These are phyloP conservation scores for Chaetomidium leptoderma DNA, from an alignment of 495 filamentous ascomycete genomes.

Conservation along the genomic window DNA sequence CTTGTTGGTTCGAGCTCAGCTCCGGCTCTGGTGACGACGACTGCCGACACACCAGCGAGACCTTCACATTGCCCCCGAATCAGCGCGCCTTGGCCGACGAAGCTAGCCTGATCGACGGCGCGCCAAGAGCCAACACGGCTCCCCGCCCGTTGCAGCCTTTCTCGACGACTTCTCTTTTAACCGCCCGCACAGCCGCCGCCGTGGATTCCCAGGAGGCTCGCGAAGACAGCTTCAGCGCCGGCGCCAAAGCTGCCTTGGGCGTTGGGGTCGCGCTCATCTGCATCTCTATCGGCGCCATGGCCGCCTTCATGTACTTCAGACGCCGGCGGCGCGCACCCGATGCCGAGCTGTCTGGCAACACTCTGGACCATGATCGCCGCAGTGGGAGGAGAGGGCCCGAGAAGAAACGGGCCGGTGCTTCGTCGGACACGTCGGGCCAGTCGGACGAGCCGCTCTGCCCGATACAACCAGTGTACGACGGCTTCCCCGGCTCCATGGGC, in stretches of 20 bases:
- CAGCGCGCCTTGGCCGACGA: slow-evolving; percentile 1
- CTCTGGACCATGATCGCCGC: slow-evolving; percentile 24
- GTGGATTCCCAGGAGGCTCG: slow-evolving; percentile 13
- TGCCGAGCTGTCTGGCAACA: slow-evolving; percentile 16
- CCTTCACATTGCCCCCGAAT: slow-evolving; percentile 16
- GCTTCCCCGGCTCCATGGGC: slow-evolving; percentile 34
- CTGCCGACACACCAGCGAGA: slow-evolving; percentile 21
- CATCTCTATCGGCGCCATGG: slow-evolving; percentile 29
- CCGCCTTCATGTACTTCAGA: slow-evolving; percentile 28
- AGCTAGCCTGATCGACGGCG: not conserved
- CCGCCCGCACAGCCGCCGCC: slow-evolving; percentile 10
- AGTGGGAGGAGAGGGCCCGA: slow-evolving; percentile 21
- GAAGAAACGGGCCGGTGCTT: slow-evolving; percentile 18
- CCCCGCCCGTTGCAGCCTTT: not conserved
- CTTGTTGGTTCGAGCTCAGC: slow-evolving; percentile 32
- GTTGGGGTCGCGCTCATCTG: slow-evolving; percentile 23
- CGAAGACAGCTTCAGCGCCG: slow-evolving; percentile 22
- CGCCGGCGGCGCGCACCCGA: slow-evolving; percentile 24
- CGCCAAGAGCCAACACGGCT: not conserved
- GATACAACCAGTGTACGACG: slow-evolving; percentile 32
- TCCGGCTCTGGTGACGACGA: slow-evolving; percentile 13
- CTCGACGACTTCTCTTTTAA: not conserved
- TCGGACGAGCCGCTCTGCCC: slow-evolving; percentile 30
- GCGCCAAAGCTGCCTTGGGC: slow-evolving; percentile 29
- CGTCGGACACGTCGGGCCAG: slow-evolving; percentile 23